Conservation (phyloP, 177 flowering plant species). For the Tripterygium wilfordii region DNA sequence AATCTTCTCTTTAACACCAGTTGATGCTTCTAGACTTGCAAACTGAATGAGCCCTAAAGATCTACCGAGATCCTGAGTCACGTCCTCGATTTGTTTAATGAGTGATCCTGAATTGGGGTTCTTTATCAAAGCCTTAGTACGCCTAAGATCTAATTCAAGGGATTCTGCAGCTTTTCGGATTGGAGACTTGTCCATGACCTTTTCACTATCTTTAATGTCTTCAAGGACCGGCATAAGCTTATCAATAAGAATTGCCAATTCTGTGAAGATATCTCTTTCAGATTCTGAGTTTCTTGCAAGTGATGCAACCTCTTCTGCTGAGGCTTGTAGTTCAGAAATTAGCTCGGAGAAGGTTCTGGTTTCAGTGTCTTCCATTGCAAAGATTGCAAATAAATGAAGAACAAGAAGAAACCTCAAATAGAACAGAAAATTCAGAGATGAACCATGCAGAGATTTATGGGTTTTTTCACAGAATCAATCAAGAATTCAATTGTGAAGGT, state of each 20-base stretch:
- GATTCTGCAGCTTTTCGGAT: constrained; percentile 42
- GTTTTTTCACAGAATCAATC: no score
- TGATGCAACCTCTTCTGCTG: constrained; percentile 21
- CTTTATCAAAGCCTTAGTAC: constrained; percentile 24
- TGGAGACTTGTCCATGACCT: constrained; percentile 16
- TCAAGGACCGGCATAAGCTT: constrained; percentile 36
- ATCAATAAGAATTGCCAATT: constrained; percentile 24
- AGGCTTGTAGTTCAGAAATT: constrained; percentile 22
- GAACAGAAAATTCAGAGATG: neutral
- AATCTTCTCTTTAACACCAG: constrained; percentile 39
- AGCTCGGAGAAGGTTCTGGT: constrained; percentile 24
- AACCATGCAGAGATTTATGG: no score
- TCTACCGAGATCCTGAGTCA: constrained; percentile 46
- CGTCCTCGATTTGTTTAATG: constrained; percentile 22
- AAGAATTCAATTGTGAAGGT: no score
- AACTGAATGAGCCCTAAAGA: constrained; percentile 57
- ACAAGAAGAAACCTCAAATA: neutral
- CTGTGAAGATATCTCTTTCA: constrained; percentile 15
- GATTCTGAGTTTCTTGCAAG: constrained; percentile 19
- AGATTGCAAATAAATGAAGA: neutral
- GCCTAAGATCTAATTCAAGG: constrained; percentile 33
- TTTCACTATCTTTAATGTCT: constrained; percentile 26
- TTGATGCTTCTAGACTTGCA: constrained; percentile 29
- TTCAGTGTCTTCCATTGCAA: constrained; percentile 8
- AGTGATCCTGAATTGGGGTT: constrained; percentile 11